Evolutionary conservation across 768 basidiomycete genomes (phyloP).

Genomic region (Lanmaoa rubissima): DNA sequence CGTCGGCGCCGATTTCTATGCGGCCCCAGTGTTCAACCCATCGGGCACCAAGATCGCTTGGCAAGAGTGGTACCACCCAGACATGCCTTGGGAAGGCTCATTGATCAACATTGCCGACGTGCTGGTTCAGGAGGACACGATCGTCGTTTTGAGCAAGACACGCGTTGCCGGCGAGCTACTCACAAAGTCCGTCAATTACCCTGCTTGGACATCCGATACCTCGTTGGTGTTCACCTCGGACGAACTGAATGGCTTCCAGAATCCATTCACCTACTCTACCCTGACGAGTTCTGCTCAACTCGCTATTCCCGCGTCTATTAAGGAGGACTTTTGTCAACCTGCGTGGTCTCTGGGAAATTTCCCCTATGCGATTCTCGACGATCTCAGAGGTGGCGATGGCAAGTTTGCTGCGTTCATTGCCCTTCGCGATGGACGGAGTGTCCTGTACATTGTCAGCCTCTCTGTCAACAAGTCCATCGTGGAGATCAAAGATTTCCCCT

Average conservation of each 20-base stretch:
- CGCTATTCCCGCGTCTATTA: conserved; percentile 38
- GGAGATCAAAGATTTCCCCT: conserved; percentile 34
- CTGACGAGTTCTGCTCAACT: conserved; percentile 28
- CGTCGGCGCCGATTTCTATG: conserved; percentile 72
- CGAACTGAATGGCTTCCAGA: conserved; percentile 55
- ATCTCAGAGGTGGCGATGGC: conserved; percentile 17
- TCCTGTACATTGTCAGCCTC: conserved; percentile 35
- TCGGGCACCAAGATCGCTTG: conserved; percentile 58
- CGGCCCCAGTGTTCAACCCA: conserved; percentile 55
- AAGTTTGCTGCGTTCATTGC: conserved; percentile 32
- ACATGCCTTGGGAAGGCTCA: conserved; percentile 72
- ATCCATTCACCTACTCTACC: conserved; percentile 58
- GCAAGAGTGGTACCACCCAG: conserved; percentile 67
- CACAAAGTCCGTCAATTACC: conserved; percentile 55
- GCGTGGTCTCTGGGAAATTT: conserved; percentile 53
- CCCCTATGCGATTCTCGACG: conserved; percentile 46
- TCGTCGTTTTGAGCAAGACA: conserved; percentile 36
- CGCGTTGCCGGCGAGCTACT: conserved; percentile 52
- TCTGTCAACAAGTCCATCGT: conserved; percentile 22
- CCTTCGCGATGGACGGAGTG: conserved; percentile 32
- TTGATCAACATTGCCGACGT: conserved; percentile 56
- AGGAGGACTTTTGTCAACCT: conserved; percentile 56
- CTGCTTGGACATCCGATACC: conserved; percentile 56
- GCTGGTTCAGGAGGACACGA: conserved; percentile 22
- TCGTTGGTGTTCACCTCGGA: conserved; percentile 65